These are phyloP conservation scores for Ganoderma sinense DNA, from an alignment of 1,284 basidiomycete genomes.

Conservation along the genomic window DNA sequence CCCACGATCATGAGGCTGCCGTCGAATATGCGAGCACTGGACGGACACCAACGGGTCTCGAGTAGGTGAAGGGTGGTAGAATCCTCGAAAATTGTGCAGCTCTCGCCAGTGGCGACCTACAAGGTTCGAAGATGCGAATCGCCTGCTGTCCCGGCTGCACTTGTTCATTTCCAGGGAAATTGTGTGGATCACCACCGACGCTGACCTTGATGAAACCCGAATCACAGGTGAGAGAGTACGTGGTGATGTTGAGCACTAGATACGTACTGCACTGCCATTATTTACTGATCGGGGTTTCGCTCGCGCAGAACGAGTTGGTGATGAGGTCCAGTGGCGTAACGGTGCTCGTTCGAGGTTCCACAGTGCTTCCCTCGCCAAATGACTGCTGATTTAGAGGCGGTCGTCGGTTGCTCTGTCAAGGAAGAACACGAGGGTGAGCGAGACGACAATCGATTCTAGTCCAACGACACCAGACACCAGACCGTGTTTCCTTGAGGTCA, in stretches of 20 bases:
- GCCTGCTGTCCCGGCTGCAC: constrained; percentile 39
- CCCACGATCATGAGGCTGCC: constrained; percentile 51
- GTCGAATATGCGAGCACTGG: constrained; percentile 49
- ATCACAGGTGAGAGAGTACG: constrained; percentile 11
- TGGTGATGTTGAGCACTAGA: constrained; percentile 3
- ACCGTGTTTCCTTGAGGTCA: constrained; percentile 44
- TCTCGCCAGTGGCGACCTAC: constrained; percentile 42
- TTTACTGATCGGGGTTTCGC: constrained; percentile 57
- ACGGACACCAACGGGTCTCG: constrained; percentile 52
- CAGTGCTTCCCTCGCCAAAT: constrained; percentile 50
- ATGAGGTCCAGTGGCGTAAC: constrained; percentile 50
- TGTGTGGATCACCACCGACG: constrained; percentile 51
- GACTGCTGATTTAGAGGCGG: constrained; percentile 50
- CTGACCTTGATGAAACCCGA: constrained; percentile 41
- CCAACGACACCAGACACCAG: constrained; percentile 57
- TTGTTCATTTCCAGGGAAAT: constrained; percentile 49
- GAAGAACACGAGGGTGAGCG: constrained; percentile 51
- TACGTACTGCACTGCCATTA: constrained; percentile 54
- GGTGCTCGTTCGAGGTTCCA: constrained; percentile 40
- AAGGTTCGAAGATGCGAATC: constrained; percentile 47
- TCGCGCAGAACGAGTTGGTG: constrained; percentile 61
- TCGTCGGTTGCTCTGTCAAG: constrained; percentile 55
- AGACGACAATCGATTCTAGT: constrained; percentile 55
- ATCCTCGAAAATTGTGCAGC: constrained; percentile 50
- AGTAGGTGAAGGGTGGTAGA: constrained; percentile 44